Evolutionary conservation across 2,329 filamentous ascomycete genomes (phyloP).

Genomic region (Colletotrichum sojae): DNA sequence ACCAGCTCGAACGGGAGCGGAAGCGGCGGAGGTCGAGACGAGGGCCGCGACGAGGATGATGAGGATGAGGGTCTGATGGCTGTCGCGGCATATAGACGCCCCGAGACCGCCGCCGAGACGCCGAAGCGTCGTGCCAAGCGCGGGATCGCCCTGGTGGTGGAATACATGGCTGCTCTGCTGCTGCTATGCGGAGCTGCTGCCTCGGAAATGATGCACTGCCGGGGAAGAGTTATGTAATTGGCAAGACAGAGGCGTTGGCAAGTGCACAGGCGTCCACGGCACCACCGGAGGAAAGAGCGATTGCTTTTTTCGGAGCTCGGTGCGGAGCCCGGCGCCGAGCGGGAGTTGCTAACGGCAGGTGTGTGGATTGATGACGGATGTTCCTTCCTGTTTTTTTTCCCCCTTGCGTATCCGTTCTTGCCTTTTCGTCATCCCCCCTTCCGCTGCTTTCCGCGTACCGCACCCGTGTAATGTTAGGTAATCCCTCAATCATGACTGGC

Average conservation of each 20-base stretch:
- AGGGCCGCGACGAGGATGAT: conserved; percentile 1
- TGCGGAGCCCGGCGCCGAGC: conserved; percentile 31
- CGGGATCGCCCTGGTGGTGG: conserved; percentile 4
- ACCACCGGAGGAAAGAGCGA: conserved; percentile 3
- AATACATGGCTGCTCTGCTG: conserved; percentile 1
- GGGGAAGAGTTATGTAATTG: too few relatives aligned
- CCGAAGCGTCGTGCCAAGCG: conserved; percentile 13
- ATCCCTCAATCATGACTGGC: conserved; percentile 23
- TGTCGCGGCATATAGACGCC: background rate
- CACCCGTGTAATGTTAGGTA: conserved; percentile 23
- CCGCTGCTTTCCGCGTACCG: too few relatives aligned
- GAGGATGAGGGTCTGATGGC: background rate
- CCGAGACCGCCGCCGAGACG: background rate
- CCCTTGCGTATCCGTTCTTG: too few relatives aligned
- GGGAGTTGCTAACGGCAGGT: background rate
- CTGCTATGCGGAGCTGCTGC: background rate
- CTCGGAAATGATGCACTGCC: background rate
- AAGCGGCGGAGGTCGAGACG: conserved; percentile 4
- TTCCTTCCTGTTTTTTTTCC: too few relatives aligned
- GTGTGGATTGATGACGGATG: too few relatives aligned
- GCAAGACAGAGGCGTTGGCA: background rate
- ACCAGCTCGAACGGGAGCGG: conserved; percentile 59
- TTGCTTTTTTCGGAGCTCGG: conserved; percentile 18
- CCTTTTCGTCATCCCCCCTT: too few relatives aligned
- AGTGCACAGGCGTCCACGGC: background rate